Evolutionary conservation across 192 early-diverging fungal genomes (phyloP), one percentile per base, ranked within the genome.

Genomic region (Podochytrium sp.): DNA sequence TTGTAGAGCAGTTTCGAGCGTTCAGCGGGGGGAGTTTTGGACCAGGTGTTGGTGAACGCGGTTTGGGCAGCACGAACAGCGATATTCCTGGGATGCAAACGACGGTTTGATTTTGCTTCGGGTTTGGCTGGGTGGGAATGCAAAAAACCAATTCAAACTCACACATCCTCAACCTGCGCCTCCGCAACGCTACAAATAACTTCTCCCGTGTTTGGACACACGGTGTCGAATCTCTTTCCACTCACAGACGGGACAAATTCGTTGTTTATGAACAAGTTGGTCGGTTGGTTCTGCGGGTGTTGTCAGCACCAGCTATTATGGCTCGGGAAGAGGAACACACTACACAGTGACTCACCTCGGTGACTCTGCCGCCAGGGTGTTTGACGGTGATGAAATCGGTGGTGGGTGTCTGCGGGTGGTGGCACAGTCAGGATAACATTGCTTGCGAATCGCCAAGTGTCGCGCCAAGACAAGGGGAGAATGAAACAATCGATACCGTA

Each of bases 261-360:
- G 65, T 76, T 76, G 78, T 82, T 82, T 75, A 86, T 86, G 71
- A 86, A 86, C 20, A 92, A 82, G 64, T 91, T 91, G 16, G 81
- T 81, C 10, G 70, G 71, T 7, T 74, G 16, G 32, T 60, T 35
- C 66, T 69, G 33, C 20, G n/a, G 18, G 40, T 63, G n/a, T n/a
- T n/a, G n/a, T n/a, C n/a, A n/a, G n/a, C n/a, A n/a, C n/a, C n/a
- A n/a, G n/a, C n/a, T n/a, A n/a, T n/a, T 1, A 2, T 57, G 18
- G 55, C 18, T 12, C 29, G 55, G 18, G 20, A 57, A 16, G 23
- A 49, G 16, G n/a, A 29, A 57, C 12, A 1, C 55, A 57, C n/a
- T 0, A 30, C 0, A 25, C 14, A 10, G 29, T 57, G n/a, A 57
- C 57, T 32, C 43, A 47, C 43, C 43, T 47, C 43, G 43, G 20